phyloP scores from a whole-genome alignment of 257 asterid genomes.

The Capsicum baccatum region DNA sequence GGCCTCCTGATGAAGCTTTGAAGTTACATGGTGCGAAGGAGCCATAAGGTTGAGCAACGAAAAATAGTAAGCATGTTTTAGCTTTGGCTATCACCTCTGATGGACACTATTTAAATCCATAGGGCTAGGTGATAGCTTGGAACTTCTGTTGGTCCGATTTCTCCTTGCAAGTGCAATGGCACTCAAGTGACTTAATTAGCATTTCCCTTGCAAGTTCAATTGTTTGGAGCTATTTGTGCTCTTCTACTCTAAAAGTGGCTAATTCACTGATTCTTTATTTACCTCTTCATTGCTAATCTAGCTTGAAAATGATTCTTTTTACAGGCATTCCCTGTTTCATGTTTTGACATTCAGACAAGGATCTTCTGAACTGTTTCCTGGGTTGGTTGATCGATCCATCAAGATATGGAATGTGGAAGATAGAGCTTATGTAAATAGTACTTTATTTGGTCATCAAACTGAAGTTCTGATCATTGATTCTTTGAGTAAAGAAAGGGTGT shows the following conservation, averaged over 20 bases:
- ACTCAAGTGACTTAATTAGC: background rate
- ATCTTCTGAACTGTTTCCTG: slow-evolving; percentile 84
- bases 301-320: slow-evolving; percentile 20
- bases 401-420: slow-evolving; percentile 97
- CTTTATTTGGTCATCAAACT: slow-evolving; percentile 91
- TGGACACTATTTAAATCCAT: slow-evolving; percentile 62
- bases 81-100: slow-evolving; percentile 89
- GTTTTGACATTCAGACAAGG: slow-evolving; percentile 94
- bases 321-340: slow-evolving; percentile 93
- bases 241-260: background rate
- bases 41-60: slow-evolving; percentile 72
- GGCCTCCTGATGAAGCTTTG: slow-evolving; percentile 68
- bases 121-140: background rate
- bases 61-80: slow-evolving; percentile 76
- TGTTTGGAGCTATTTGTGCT: background rate
- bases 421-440: slow-evolving; percentile 73
- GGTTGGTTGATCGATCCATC: slow-evolving; percentile 67
- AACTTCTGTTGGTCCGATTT: background rate
- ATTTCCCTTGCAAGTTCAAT: background rate
- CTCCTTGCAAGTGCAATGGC: background rate
- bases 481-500: slow-evolving; percentile 91
- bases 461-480: slow-evolving; percentile 85
- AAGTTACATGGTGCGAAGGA: slow-evolving; percentile 80
- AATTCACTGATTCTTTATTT: background rate
- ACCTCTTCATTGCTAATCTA: background rate